Conservation (phyloP, 2,329 filamentous ascomycete genomes). For the Stagonosporopsis vannaccii region DNA sequence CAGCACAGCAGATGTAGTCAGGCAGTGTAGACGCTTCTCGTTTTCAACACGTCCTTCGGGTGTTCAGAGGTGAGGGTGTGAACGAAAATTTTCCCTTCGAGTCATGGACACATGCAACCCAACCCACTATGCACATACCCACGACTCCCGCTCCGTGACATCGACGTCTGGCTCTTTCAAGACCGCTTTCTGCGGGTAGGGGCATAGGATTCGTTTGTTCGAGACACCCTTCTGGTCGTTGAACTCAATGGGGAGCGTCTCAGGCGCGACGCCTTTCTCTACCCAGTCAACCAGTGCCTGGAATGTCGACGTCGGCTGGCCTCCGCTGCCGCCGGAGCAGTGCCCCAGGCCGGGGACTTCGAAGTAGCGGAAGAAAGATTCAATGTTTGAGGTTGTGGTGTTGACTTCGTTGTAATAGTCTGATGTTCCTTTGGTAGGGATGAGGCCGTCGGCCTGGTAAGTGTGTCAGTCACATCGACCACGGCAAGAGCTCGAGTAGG, state of each 20-base stretch:
- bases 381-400: neutral
- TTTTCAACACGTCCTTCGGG: too few relatives aligned
- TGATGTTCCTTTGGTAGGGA: neutral
- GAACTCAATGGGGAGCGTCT: slow-evolving; percentile 5
- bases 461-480: neutral
- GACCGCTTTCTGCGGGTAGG: neutral
- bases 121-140: neutral
- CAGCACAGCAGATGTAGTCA: too few relatives aligned
- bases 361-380: neutral
- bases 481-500: neutral
- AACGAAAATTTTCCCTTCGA: slow-evolving; percentile 4
- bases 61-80: neutral
- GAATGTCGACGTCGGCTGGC: slow-evolving; percentile 10
- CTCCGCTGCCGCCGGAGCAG: slow-evolving; percentile 19
- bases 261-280: slow-evolving; percentile 17
- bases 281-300: slow-evolving; percentile 23
- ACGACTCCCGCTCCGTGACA: slow-evolving; percentile 1
- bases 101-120: neutral
- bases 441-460: neutral
- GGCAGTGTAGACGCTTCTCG: too few relatives aligned
- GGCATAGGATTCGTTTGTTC: neutral
- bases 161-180: too few relatives aligned
- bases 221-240: neutral
- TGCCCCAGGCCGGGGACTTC: slow-evolving; percentile 6
- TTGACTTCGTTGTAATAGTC: neutral